phyloP scores from a whole-genome alignment of 2,329 filamentous ascomycete genomes.

The Cytospora leucostoma region DNA sequence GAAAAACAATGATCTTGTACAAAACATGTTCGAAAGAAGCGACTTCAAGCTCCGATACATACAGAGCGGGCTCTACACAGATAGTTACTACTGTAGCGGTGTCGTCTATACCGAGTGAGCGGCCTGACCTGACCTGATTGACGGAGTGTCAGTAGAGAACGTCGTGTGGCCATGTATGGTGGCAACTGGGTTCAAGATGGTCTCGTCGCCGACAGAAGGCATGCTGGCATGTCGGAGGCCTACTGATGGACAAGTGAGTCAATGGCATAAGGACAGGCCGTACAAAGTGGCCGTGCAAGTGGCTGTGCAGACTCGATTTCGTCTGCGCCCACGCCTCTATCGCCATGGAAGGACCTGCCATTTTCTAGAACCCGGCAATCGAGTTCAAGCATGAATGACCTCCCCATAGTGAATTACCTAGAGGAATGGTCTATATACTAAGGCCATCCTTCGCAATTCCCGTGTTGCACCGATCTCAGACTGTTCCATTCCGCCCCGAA shows the following conservation, averaged over 20 bases:
- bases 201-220: background rate
- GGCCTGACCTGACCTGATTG: background rate
- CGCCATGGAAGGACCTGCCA: slow-evolving; percentile 1
- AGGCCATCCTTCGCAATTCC: background rate
- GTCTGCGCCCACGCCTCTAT: slow-evolving; percentile 7
- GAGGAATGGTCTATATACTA: background rate
- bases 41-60: no score
- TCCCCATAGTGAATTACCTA: background rate
- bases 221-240: background rate
- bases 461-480: background rate
- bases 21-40: no score
- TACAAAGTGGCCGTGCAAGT: background rate
- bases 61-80: no score
- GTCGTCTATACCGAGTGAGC: no score
- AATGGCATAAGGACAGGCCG: background rate
- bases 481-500: background rate
- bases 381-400: background rate
- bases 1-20: no score
- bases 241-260: background rate
- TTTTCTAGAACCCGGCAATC: slow-evolving; percentile 17
- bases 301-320: slow-evolving; percentile 18
- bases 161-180: background rate
- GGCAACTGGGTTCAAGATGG: background rate
- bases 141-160: background rate
- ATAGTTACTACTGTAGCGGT: no score